Evolutionary conservation across 2,329 filamentous ascomycete genomes (phyloP).

Genomic region (Fusarium begoniae): DNA sequence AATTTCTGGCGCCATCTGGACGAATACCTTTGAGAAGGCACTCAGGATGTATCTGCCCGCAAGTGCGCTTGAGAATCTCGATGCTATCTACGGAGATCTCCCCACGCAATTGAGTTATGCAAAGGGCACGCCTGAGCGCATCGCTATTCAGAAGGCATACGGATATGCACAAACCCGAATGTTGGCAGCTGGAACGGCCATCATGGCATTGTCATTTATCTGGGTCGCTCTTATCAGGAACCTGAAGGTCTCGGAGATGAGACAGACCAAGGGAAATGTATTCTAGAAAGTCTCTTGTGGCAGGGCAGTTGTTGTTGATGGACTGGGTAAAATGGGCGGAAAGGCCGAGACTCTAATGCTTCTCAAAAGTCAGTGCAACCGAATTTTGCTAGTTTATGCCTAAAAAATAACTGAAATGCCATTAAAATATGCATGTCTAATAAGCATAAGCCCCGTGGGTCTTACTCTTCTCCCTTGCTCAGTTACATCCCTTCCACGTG

Average conservation of each 20-base stretch:
- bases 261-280: slow-evolving; percentile 26
- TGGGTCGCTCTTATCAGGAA: slow-evolving; percentile 36
- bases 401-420: background rate
- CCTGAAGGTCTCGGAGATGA: slow-evolving; percentile 32
- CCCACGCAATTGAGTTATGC: slow-evolving; percentile 4
- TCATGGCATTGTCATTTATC: slow-evolving; percentile 27
- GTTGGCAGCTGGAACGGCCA: slow-evolving; percentile 33
- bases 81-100: slow-evolving; percentile 2
- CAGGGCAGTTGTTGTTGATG: background rate
- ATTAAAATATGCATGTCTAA: background rate
- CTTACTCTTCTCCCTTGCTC: background rate
- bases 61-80: background rate
- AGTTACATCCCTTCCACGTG: background rate
- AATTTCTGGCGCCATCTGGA: slow-evolving; percentile 55
- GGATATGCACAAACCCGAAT: slow-evolving; percentile 24
- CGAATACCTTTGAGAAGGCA: slow-evolving; percentile 48
- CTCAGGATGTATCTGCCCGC: background rate
- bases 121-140: background rate
- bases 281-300: background rate
- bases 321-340: background rate
- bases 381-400: background rate
- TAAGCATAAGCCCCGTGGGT: background rate
- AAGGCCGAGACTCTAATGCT: background rate
- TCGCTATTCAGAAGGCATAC: slow-evolving; percentile 14
- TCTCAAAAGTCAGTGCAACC: background rate